These are phyloP conservation scores for Alternaria triticimaculans DNA, from an alignment of 2,329 filamentous ascomycete genomes.

Conservation along the genomic window DNA sequence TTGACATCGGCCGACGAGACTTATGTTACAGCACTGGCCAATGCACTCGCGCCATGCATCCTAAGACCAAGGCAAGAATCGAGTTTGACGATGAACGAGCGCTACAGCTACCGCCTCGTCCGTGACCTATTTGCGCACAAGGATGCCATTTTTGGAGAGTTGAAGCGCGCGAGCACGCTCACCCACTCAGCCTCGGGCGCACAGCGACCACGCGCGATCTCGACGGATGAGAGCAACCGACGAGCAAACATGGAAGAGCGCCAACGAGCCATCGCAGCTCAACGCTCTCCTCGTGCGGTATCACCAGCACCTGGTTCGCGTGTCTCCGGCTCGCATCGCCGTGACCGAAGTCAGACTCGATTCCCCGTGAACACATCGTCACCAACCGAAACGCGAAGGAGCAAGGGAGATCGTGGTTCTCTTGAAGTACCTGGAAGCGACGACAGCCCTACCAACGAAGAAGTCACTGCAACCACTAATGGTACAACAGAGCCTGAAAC, in stretches of 20 bases:
- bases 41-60: constrained; percentile 80
- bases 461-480: constrained; percentile 42
- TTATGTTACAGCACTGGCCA: constrained; percentile 78
- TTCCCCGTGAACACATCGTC: constrained; percentile 77
- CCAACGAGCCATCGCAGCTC: constrained; percentile 75
- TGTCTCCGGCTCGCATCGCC: constrained; percentile 55
- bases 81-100: constrained; percentile 93
- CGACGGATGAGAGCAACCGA: constrained; percentile 93
- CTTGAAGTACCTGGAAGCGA: constrained; percentile 79
- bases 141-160: constrained; percentile 90
- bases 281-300: constrained; percentile 69
- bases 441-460: constrained; percentile 49
- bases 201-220: constrained; percentile 81
- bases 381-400: constrained; percentile 59
- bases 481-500: constrained; percentile 41
- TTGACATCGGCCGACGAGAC: constrained; percentile 93
- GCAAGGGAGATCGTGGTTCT: constrained; percentile 67
- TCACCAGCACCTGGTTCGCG: constrained; percentile 71
- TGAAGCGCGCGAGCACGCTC: constrained; percentile 85
- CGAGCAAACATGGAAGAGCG: constrained; percentile 94
- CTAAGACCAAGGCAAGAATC: constrained; percentile 86
- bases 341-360: constrained; percentile 81
- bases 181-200: constrained; percentile 64
- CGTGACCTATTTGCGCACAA: constrained; percentile 94
- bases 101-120: constrained; percentile 86